phyloP scores from a whole-genome alignment of 495 filamentous ascomycete genomes.

The Hypoxylon intermedium region DNA sequence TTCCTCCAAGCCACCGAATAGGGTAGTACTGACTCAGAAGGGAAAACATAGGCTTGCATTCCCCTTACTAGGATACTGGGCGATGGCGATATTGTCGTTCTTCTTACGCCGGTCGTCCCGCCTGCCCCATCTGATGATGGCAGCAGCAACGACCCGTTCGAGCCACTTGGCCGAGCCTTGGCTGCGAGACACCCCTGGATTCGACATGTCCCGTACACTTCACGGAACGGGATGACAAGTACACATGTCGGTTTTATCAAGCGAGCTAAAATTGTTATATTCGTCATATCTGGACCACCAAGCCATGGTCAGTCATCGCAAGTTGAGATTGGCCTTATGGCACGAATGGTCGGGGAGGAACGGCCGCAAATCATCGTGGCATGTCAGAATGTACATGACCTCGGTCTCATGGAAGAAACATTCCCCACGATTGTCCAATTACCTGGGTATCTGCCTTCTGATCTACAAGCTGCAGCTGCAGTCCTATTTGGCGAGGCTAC shows the following conservation, averaged over 20 bases:
- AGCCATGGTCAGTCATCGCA: constrained; percentile 48
- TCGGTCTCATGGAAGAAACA: constrained; percentile 44
- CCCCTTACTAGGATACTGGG: constrained; percentile 50
- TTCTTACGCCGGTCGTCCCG: constrained; percentile 65
- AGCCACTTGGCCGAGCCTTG: constrained; percentile 63
- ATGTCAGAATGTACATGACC: constrained; percentile 50
- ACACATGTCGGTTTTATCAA: constrained; percentile 67
- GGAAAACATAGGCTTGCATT: constrained; percentile 44
- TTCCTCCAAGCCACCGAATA: neutral
- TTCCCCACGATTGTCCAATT: constrained; percentile 59
- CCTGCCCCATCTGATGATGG: constrained; percentile 48
- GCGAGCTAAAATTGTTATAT: constrained; percentile 60
- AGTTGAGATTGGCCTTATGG: constrained; percentile 52
- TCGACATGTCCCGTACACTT: constrained; percentile 67
- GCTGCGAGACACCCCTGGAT: constrained; percentile 61
- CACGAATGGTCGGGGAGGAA: constrained; percentile 52
- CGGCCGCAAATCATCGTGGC: constrained; percentile 60
- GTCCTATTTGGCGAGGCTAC: constrained; percentile 58
- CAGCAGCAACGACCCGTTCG: constrained; percentile 62
- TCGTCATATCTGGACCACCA: constrained; percentile 57
- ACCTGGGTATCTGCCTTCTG: constrained; percentile 55
- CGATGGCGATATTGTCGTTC: constrained; percentile 60
- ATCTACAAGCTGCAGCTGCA: constrained; percentile 62
- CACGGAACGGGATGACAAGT: constrained; percentile 62
- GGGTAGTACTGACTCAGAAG: constrained; percentile 15